A percentile compares a stretch with the other conserved stretches of the same genome.
These are phyloP conservation scores for Breviolum minutum DNA, from an alignment of 73 alveolate species.

Conservation along the genomic window DNA sequence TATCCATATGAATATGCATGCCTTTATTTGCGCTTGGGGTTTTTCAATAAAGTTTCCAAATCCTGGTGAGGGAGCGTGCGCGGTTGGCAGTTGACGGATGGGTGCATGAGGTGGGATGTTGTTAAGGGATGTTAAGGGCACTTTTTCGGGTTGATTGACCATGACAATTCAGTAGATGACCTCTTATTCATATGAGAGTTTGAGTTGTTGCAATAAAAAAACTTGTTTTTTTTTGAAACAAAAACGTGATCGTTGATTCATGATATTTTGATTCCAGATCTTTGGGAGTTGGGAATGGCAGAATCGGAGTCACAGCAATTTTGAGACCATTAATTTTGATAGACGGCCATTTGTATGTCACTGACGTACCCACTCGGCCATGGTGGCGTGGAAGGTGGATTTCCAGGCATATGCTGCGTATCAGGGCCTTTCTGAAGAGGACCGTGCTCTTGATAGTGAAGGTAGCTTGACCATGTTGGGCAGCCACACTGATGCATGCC, in stretches of 20 bases:
- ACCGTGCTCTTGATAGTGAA: slow-evolving; percentile 21
- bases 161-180: too few species aligned
- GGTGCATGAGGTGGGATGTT: slow-evolving; percentile 51
- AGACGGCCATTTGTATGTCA: background rate
- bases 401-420: slow-evolving; percentile 64
- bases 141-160: too few species aligned
- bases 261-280: too few species aligned
- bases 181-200: too few species aligned
- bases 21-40: background rate
- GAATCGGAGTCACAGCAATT: too few species aligned
- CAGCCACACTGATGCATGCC: background rate
- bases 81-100: slow-evolving; percentile 64
- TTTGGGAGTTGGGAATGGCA: too few species aligned
- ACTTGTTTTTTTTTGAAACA: too few species aligned
- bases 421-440: slow-evolving; percentile 70
- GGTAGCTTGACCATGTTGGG: slow-evolving; percentile 8
- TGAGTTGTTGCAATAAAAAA: too few species aligned
- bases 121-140: too few species aligned
- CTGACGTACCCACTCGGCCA: background rate
- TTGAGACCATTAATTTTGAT: too few species aligned
- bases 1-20: too few species aligned
- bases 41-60: background rate
- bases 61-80: slow-evolving; percentile 64
- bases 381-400: background rate
- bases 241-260: too few species aligned